phyloP scores from a whole-genome alignment of 129 eudicot genomes.

The Helianthus annuus region DNA sequence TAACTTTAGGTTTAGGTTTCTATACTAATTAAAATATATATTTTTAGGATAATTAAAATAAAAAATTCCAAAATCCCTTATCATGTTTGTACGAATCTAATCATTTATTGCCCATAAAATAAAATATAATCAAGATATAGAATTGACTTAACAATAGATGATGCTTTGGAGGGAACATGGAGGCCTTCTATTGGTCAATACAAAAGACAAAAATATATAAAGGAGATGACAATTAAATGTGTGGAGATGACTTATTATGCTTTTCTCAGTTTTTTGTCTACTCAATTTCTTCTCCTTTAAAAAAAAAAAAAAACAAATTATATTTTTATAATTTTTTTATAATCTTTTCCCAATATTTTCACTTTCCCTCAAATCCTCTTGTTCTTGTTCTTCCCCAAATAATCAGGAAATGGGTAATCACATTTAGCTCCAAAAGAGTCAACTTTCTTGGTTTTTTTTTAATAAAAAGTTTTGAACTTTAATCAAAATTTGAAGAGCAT shows the following conservation, averaged over 20 bases:
- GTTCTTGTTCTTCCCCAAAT: slow-evolving; percentile 19
- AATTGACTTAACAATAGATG: slow-evolving; percentile 32
- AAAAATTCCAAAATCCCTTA: not conserved
- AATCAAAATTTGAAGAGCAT: not conserved
- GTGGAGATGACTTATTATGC: slow-evolving; percentile 67
- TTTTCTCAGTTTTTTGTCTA: slow-evolving; percentile 27
- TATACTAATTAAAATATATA: not conserved
- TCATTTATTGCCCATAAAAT: slow-evolving; percentile 30
- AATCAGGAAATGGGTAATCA: slow-evolving; percentile 37
- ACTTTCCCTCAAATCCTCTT: slow-evolving; percentile 22
- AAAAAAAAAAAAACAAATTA: slow-evolving; percentile 6
- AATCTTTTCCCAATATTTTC: slow-evolving; percentile 8
- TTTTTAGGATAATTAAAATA: not conserved
- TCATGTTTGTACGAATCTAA: slow-evolving; percentile 20
- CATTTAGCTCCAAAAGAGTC: slow-evolving; percentile 41
- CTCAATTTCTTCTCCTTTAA: slow-evolving; percentile 33
- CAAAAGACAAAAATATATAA: slow-evolving; percentile 31
- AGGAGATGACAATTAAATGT: slow-evolving; percentile 43
- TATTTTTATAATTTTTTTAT: not conserved
- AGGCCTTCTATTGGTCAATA: slow-evolving; percentile 40
- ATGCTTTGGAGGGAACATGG: slow-evolving; percentile 38
- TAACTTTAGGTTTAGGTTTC: too few species aligned
- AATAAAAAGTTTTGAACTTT: slow-evolving; percentile 8
- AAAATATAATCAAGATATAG: slow-evolving; percentile 19
- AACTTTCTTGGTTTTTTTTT: slow-evolving; percentile 1